These are phyloP conservation scores for Cyphellophora europaea DNA, from an alignment of 2,329 filamentous ascomycete species.

Conservation along the genomic window DNA sequence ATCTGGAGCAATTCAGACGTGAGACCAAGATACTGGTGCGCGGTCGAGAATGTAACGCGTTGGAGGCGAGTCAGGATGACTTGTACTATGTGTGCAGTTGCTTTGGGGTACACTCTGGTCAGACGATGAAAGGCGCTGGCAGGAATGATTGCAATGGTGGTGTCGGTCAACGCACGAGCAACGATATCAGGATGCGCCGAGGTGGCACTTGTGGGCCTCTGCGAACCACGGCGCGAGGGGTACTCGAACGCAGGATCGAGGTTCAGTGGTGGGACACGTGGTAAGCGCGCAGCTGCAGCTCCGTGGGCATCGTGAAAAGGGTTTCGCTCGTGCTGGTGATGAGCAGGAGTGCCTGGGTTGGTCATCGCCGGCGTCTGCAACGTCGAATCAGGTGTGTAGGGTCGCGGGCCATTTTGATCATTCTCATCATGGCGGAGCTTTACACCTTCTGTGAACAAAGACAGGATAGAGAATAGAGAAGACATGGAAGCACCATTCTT, in stretches of 20 bases:
- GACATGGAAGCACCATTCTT: slow-evolving; percentile 98
- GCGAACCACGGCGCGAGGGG: slow-evolving; percentile 14
- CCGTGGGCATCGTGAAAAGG: not conserved
- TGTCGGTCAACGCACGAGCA: slow-evolving; percentile 90
- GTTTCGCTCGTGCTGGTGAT: slow-evolving; percentile 2
- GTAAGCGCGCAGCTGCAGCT: slow-evolving; percentile 27
- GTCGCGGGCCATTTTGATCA: slow-evolving; percentile 23
- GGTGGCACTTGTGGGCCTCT: slow-evolving; percentile 29
- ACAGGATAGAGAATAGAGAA: slow-evolving; percentile 93
- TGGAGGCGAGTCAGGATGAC: slow-evolving; percentile 93
- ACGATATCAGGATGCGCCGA: slow-evolving; percentile 96
- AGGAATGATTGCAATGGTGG: slow-evolving; percentile 95
- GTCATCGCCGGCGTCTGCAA: slow-evolving; percentile 27
- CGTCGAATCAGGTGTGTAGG: slow-evolving; percentile 28
- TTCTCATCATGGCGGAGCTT: slow-evolving; percentile 58
- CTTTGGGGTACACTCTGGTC: slow-evolving; percentile 89
- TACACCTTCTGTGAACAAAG: slow-evolving; percentile 91
- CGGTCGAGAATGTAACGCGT: slow-evolving; percentile 86
- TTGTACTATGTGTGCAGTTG: slow-evolving; percentile 93
- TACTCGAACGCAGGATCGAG: slow-evolving; percentile 45
- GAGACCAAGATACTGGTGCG: slow-evolving; percentile 85
- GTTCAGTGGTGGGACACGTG: slow-evolving; percentile 65
- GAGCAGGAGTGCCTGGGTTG: slow-evolving; percentile 20
- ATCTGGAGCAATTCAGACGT: slow-evolving; percentile 87
- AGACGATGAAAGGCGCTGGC: slow-evolving; percentile 89